A percentile compares a stretch with the other conserved stretches of the same genome.
phyloP scores from a whole-genome alignment of 2,329 filamentous ascomycete species.

The Pseudocercospora cruenta region DNA sequence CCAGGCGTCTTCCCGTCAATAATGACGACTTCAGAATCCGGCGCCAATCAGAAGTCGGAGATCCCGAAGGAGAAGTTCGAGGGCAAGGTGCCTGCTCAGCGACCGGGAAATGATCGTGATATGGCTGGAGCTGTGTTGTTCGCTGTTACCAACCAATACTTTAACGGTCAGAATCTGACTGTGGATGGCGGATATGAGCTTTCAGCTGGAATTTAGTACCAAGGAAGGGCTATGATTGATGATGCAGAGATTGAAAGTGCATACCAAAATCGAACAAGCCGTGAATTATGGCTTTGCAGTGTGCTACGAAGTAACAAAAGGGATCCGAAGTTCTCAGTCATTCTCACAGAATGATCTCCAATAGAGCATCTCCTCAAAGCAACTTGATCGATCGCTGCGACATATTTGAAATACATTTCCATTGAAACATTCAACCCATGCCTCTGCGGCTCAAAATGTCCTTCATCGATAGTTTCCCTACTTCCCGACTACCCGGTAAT shows the following conservation, averaged over 20 bases:
- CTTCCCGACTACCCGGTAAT: background rate
- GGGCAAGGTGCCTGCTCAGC: constrained; percentile 52
- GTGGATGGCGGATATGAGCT: constrained; percentile 61
- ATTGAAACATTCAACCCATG: background rate
- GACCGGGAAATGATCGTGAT: constrained; percentile 62
- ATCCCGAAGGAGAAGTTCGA: constrained; percentile 58
- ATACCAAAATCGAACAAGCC: no score
- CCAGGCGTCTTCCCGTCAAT: constrained; percentile 61
- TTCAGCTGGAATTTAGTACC: constrained; percentile 35
- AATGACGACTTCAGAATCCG: constrained; percentile 59
- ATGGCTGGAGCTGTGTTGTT: constrained; percentile 63
- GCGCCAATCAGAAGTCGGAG: constrained; percentile 58
- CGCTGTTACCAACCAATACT: constrained; percentile 53
- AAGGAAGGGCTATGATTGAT: no score
- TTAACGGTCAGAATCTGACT: constrained; percentile 54
- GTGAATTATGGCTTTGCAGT: no score
- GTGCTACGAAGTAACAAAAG: no score
- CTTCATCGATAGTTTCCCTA: background rate
- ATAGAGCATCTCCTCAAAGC: no score
- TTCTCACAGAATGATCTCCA: no score
- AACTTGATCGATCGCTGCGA: background rate
- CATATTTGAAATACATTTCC: background rate
- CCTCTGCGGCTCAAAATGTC: background rate
- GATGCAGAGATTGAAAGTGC: no score
- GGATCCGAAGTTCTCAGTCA: no score